Evolutionary conservation across 345 rosid genomes (phyloP).

Genomic region (Eucalyptus cloeziana): DNA sequence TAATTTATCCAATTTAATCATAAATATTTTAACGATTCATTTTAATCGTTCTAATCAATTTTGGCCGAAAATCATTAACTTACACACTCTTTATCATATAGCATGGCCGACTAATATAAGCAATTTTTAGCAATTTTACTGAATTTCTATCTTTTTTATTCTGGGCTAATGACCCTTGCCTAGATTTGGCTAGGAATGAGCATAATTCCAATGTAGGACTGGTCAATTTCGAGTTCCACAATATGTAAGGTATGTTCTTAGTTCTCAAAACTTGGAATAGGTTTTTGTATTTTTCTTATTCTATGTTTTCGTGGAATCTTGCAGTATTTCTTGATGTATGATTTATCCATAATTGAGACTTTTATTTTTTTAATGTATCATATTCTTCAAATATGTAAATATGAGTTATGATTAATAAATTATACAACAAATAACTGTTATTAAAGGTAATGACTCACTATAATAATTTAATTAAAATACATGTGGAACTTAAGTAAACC

Average conservation of each 20-base stretch:
- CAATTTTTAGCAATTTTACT: too few relatives aligned
- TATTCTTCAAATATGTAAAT: fast-evolving
- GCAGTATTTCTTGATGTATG: too few relatives aligned
- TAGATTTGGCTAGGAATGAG: neutral
- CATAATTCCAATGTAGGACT: neutral
- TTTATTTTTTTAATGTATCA: too few relatives aligned
- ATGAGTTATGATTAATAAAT: too few relatives aligned
- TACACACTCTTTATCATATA: fast-evolving
- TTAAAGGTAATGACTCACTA: too few relatives aligned
- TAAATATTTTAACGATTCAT: too few relatives aligned
- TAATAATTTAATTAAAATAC: too few relatives aligned
- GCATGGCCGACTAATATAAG: fast-evolving
- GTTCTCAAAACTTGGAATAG: fast-evolving
- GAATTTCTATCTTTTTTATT: too few relatives aligned
- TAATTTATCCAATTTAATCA: too few relatives aligned
- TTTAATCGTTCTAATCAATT: fast-evolving
- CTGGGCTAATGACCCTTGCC: neutral
- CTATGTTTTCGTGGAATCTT: fast-evolving
- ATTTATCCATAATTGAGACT: neutral
- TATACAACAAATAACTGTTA: too few relatives aligned
- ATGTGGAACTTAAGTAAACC: neutral
- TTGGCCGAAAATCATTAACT: fast-evolving
- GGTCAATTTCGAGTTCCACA: fast-evolving
- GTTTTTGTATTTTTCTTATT: too few relatives aligned
- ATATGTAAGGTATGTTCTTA: fast-evolving